These are phyloP conservation scores for Fusarium lyarnte DNA, from an alignment of 2,329 filamentous ascomycete genomes.

Conservation along the genomic window DNA sequence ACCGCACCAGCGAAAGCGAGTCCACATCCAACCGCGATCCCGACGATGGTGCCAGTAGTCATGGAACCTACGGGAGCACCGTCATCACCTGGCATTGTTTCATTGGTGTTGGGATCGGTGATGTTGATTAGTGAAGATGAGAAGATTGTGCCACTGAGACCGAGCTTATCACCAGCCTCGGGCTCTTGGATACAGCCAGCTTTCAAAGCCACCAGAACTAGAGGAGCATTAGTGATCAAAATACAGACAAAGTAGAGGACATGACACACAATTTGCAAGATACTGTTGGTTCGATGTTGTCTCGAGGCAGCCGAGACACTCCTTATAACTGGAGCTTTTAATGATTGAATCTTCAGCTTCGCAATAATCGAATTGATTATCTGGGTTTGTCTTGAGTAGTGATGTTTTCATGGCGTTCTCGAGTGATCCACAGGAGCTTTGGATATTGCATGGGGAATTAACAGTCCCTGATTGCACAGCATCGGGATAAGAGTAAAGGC, in stretches of 20 bases:
- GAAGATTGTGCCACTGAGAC: constrained; percentile 57
- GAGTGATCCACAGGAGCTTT: constrained; percentile 54
- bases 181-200: constrained; percentile 60
- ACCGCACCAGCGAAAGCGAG: constrained; percentile 54
- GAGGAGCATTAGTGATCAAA: constrained; percentile 3
- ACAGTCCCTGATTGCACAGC: constrained; percentile 45
- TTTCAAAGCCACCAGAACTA: constrained; percentile 59
- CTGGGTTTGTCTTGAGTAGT: constrained; percentile 28
- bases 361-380: constrained; percentile 54
- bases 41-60: constrained; percentile 61
- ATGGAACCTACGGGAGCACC: constrained; percentile 45
- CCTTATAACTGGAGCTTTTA: constrained; percentile 42
- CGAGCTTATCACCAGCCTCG: constrained; percentile 48
- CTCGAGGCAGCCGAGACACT: constrained; percentile 57
- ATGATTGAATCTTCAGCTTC: constrained; percentile 50
- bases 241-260: not conserved
- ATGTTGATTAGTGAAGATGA: constrained; percentile 50
- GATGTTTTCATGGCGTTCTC: constrained; percentile 48
- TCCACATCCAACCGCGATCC: constrained; percentile 60
- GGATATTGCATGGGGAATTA: constrained; percentile 56
- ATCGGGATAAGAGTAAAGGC: constrained; percentile 52
- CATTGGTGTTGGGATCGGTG: constrained; percentile 47
- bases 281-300: constrained; percentile 53
- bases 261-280: constrained; percentile 59
- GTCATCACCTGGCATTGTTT: constrained; percentile 40